These are phyloP conservation scores for Blastobotrys buckinghamii DNA, from an alignment of 1,139 yeast species.

Conservation along the genomic window DNA sequence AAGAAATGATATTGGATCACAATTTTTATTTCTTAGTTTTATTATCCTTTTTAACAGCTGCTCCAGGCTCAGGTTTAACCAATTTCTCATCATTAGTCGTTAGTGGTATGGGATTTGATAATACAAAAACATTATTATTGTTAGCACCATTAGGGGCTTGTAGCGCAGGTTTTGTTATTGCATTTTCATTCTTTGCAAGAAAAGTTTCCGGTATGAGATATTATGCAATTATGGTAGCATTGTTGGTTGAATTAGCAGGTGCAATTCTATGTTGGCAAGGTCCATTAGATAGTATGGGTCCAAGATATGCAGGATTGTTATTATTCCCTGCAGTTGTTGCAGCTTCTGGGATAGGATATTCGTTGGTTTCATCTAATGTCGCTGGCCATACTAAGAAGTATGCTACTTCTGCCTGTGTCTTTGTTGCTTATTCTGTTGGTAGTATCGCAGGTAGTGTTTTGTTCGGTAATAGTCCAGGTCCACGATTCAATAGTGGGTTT, in stretches of 20 bases:
- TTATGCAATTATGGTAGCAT: background rate
- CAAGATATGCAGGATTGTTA: slow-evolving; percentile 11
- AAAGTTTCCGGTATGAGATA: background rate
- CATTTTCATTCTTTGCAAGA: background rate
- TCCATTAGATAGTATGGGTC: slow-evolving; percentile 5
- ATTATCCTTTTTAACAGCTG: background rate
- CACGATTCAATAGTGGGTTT: slow-evolving; percentile 8
- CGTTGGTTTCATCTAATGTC: slow-evolving; percentile 43
- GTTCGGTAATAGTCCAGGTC: slow-evolving; percentile 12
- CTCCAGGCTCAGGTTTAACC: slow-evolving; percentile 11
- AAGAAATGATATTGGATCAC: slow-evolving; percentile 8
- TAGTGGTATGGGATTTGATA: slow-evolving; percentile 31
- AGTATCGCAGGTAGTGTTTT: slow-evolving; percentile 53
- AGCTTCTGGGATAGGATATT: slow-evolving; percentile 26
- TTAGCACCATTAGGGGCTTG: slow-evolving; percentile 36
- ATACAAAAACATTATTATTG: slow-evolving; percentile 37
- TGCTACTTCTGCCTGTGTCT: slow-evolving; percentile 50
- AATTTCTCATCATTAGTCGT: slow-evolving; percentile 20
- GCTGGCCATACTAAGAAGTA: slow-evolving; percentile 70
- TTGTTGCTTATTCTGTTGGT: slow-evolving; percentile 60
- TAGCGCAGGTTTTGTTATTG: background rate
- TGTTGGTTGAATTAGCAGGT: slow-evolving; percentile 6
- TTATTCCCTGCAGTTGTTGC: slow-evolving; percentile 2
- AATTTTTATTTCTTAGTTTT: slow-evolving; percentile 26
- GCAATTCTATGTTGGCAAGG: slow-evolving; percentile 13